phyloP scores from a whole-genome alignment of 345 rosid species.

The Aquilaria sinensis region DNA sequence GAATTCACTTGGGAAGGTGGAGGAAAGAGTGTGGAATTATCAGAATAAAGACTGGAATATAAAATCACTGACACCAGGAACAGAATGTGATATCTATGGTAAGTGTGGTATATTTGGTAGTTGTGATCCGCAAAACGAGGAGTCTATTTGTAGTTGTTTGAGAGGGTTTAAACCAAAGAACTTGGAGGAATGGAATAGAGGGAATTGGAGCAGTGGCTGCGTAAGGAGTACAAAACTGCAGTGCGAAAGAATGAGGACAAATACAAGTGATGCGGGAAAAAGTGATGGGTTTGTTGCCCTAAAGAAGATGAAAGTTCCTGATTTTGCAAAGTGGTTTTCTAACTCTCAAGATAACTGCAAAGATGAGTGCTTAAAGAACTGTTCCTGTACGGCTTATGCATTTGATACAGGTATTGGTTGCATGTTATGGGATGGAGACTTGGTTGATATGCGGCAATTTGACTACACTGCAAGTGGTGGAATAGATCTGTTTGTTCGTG shows the following conservation, averaged over 20 bases:
- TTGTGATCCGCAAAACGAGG: slow-evolving; percentile 13
- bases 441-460: slow-evolving; percentile 32
- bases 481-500: slow-evolving; percentile 32
- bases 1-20: slow-evolving; percentile 28
- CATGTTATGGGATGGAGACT: slow-evolving; percentile 34
- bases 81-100: slow-evolving; percentile 37
- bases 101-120: slow-evolving; percentile 43
- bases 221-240: slow-evolving; percentile 24
- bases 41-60: slow-evolving; percentile 12
- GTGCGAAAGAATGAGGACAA: slow-evolving; percentile 24
- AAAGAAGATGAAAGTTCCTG: slow-evolving; percentile 36
- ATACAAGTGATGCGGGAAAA: slow-evolving; percentile 18
- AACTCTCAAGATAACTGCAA: slow-evolving; percentile 22
- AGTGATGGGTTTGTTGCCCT: slow-evolving; percentile 37
- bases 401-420: slow-evolving; percentile 34
- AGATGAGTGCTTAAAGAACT: slow-evolving; percentile 31
- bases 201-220: slow-evolving; percentile 49
- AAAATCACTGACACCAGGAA: background rate
- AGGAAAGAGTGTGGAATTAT: slow-evolving; percentile 13
- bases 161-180: slow-evolving; percentile 44
- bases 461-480: slow-evolving; percentile 16
- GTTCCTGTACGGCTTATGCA: slow-evolving; percentile 51
- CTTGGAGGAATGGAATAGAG: slow-evolving; percentile 26
- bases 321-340: slow-evolving; percentile 17
- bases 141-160: slow-evolving; percentile 46